A percentile compares a stretch with the other conserved stretches of the same genome.
These are phyloP conservation scores for Thelephora ganbajun DNA, from an alignment of 768 basidiomycete species.

Conservation along the genomic window DNA sequence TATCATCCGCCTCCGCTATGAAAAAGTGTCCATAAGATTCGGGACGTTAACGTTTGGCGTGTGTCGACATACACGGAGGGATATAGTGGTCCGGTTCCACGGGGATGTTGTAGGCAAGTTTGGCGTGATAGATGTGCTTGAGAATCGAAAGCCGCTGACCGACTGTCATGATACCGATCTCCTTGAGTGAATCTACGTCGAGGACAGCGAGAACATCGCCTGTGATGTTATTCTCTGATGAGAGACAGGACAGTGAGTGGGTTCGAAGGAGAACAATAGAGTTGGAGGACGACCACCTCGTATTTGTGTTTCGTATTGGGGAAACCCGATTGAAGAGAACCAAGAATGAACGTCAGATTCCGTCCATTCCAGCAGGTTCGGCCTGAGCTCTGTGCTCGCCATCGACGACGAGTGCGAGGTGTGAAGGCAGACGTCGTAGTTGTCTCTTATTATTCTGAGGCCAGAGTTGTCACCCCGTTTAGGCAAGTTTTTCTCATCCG, in stretches of 20 bases:
- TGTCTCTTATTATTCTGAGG: background rate
- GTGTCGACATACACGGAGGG: constrained; percentile 59
- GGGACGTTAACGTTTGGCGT: too few species aligned
- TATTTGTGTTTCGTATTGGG: constrained; percentile 76
- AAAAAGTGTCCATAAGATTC: background rate
- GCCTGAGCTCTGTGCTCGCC: constrained; percentile 10
- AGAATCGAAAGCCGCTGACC: constrained; percentile 88
- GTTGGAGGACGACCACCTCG: constrained; percentile 39
- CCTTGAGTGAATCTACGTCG: constrained; percentile 73
- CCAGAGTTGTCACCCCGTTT: too few species aligned
- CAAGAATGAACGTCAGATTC: constrained; percentile 71
- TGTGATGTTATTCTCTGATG: constrained; percentile 76
- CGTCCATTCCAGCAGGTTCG: constrained; percentile 45
- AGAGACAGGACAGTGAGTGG: constrained; percentile 3
- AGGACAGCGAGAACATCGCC: constrained; percentile 82
- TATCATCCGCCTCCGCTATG: constrained; percentile 46
- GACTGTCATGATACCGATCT: constrained; percentile 77
- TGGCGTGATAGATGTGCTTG: constrained; percentile 83
- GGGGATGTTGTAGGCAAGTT: constrained; percentile 70
- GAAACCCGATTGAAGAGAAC: constrained; percentile 63
- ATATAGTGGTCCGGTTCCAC: constrained; percentile 78
- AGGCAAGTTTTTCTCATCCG: too few species aligned
- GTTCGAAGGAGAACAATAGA: constrained; percentile 2
- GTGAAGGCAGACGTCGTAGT: constrained; percentile 1
- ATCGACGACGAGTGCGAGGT: constrained; percentile 17